phyloP scores from a whole-genome alignment of 371 early-diverging fungal species.

The Globomyces sp. region DNA sequence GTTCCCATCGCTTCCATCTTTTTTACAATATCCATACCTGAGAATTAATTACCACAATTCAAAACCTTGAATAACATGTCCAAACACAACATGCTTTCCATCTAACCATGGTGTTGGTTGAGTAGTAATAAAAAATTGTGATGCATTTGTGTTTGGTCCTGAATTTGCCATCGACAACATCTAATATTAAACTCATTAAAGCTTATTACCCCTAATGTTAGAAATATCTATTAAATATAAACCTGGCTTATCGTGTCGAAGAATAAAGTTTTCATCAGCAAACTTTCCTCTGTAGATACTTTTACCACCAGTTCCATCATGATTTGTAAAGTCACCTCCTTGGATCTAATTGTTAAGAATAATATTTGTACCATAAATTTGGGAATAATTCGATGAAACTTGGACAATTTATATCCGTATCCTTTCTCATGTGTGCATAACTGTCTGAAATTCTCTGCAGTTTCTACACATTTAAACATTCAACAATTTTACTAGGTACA shows the following conservation, averaged over 20 bases:
- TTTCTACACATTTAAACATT: slow-evolving; percentile 21
- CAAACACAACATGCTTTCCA: slow-evolving; percentile 70
- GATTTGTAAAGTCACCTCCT: slow-evolving; percentile 56
- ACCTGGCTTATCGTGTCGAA: slow-evolving; percentile 51
- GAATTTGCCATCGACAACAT: slow-evolving; percentile 66
- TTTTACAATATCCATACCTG: slow-evolving; percentile 75
- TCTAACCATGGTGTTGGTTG: slow-evolving; percentile 57
- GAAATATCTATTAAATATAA: slow-evolving; percentile 23
- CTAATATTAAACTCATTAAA: slow-evolving; percentile 15
- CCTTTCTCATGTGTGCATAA: slow-evolving; percentile 50
- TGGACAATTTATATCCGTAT: slow-evolving; percentile 48
- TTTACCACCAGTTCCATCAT: slow-evolving; percentile 60
- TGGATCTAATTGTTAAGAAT: slow-evolving; percentile 18
- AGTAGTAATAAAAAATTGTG: slow-evolving; percentile 67
- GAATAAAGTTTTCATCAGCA: slow-evolving; percentile 62
- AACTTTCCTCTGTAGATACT: slow-evolving; percentile 57
- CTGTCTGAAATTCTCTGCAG: slow-evolving; percentile 50
- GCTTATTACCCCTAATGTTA: slow-evolving; percentile 9
- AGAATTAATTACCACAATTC: slow-evolving; percentile 54
- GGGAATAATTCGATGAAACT: slow-evolving; percentile 58
- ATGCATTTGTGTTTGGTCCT: slow-evolving; percentile 52
- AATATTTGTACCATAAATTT: slow-evolving; percentile 64
- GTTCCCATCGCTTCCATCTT: slow-evolving; percentile 74
- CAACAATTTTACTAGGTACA: slow-evolving; percentile 44
- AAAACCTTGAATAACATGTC: slow-evolving; percentile 38